Evolutionary conservation across 1,139 yeast genomes (phyloP).

Genomic region (Pichia sp.): DNA sequence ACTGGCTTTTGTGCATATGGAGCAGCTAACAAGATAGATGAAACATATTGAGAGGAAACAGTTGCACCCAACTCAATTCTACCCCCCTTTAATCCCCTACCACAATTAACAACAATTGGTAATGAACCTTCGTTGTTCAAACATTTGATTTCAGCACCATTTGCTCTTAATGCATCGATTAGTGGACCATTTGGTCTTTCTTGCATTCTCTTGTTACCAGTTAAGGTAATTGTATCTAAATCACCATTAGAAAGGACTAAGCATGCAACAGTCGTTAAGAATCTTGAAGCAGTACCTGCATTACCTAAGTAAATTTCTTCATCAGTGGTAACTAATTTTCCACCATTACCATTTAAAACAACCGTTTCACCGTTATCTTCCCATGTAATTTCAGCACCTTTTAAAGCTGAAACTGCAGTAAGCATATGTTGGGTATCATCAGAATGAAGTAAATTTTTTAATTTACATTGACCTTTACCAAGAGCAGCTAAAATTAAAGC

Average conservation of each 20-base stretch:
- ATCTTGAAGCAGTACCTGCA: constrained; percentile 98
- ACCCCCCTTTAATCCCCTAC: constrained; percentile 78
- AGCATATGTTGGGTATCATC: constrained; percentile 97
- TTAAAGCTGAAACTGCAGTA: constrained; percentile 69
- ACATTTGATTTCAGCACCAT: constrained; percentile 73
- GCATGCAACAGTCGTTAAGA: constrained; percentile 85
- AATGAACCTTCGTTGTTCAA: constrained; percentile 74
- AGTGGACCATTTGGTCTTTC: constrained; percentile 96
- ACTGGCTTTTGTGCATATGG: constrained; percentile 91
- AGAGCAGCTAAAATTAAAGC: constrained; percentile 90
- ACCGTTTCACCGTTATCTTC: constrained; percentile 88
- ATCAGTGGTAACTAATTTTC: constrained; percentile 54
- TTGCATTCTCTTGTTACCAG: constrained; percentile 97
- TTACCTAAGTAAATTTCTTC: constrained; percentile 81
- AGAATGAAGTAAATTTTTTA: constrained; percentile 82
- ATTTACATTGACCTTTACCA: constrained; percentile 76
- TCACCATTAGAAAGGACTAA: constrained; percentile 50
- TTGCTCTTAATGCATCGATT: constrained; percentile 79
- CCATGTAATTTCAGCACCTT: constrained; percentile 75
- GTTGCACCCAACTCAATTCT: constrained; percentile 92
- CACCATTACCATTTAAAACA: constrained; percentile 84
- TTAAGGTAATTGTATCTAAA: constrained; percentile 51
- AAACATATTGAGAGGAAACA: constrained; percentile 93
- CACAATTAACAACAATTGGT: constrained; percentile 71
- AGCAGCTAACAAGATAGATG: constrained; percentile 94